These are phyloP conservation scores for Truncatella angustata DNA, from an alignment of 2,329 filamentous ascomycete genomes.

Conservation along the genomic window DNA sequence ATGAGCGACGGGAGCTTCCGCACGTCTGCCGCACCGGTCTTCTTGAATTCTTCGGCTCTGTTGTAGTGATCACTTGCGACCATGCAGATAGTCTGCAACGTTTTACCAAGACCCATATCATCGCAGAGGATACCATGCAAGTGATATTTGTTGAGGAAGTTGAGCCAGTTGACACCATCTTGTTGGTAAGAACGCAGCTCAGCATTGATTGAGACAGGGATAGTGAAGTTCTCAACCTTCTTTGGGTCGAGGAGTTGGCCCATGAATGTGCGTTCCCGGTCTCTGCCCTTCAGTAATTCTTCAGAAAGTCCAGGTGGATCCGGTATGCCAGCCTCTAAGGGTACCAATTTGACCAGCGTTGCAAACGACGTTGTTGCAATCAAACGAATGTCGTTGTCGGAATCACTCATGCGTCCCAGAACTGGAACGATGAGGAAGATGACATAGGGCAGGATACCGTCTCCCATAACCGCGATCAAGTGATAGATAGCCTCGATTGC, in stretches of 20 bases:
- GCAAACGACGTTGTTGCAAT: slow-evolving; percentile 97
- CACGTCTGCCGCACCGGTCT: slow-evolving; percentile 74
- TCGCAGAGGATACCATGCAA: slow-evolving; percentile 97
- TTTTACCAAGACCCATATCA: slow-evolving; percentile 98
- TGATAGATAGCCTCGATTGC: slow-evolving; percentile 96
- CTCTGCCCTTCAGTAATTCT: slow-evolving; percentile 82
- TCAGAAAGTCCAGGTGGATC: slow-evolving; percentile 92
- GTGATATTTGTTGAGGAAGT: slow-evolving; percentile 97
- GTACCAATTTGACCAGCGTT: slow-evolving; percentile 93
- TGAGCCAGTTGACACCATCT: slow-evolving; percentile 97
- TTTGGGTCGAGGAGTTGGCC: slow-evolving; percentile 93
- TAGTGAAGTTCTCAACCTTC: slow-evolving; percentile 91
- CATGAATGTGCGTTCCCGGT: slow-evolving; percentile 94
- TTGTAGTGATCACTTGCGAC: slow-evolving; percentile 96
- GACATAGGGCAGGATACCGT: slow-evolving; percentile 91
- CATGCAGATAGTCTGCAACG: slow-evolving; percentile 94
- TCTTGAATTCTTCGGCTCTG: slow-evolving; percentile 84
- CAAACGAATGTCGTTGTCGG: slow-evolving; percentile 90
- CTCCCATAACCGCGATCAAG: slow-evolving; percentile 96
- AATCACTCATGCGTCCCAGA: slow-evolving; percentile 96
- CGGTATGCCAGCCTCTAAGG: slow-evolving; percentile 93
- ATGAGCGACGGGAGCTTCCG: slow-evolving; percentile 86
- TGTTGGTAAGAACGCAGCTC: slow-evolving; percentile 96
- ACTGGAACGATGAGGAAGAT: slow-evolving; percentile 99
- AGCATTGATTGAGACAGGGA: slow-evolving; percentile 95